A percentile compares a stretch with the other conserved stretches of the same genome.
Evolutionary conservation across 768 basidiomycete genomes (phyloP).

Genomic region (Auricularia auricula-judae): DNA sequence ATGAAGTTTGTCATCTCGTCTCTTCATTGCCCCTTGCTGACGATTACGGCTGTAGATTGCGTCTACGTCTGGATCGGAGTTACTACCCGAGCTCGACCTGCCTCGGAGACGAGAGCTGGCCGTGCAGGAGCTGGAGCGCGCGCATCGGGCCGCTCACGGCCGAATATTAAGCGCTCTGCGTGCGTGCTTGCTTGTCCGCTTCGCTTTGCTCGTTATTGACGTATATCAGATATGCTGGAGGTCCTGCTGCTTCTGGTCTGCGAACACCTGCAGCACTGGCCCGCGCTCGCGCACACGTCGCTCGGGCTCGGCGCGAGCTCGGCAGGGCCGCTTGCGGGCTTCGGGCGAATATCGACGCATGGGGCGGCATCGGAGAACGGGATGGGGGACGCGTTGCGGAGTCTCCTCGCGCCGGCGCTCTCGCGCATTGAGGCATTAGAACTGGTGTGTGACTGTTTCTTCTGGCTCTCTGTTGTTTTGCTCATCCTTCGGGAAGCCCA

Average conservation of each 20-base stretch:
- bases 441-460: slow-evolving; percentile 24
- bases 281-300: slow-evolving; percentile 22
- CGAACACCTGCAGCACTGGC: slow-evolving; percentile 67
- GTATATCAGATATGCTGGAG: slow-evolving; percentile 49
- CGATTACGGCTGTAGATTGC: slow-evolving; percentile 6
- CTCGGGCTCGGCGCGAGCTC: slow-evolving; percentile 38
- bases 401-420: slow-evolving; percentile 44
- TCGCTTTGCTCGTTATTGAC: too few species aligned
- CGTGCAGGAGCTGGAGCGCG: slow-evolving; percentile 45
- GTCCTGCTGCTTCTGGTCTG: slow-evolving; percentile 72
- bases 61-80: slow-evolving; percentile 28
- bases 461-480: background rate
- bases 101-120: slow-evolving; percentile 58
- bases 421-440: slow-evolving; percentile 43
- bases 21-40: too few species aligned
- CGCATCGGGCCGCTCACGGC: slow-evolving; percentile 28
- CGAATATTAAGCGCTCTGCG: slow-evolving; percentile 48
- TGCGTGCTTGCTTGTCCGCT: slow-evolving; percentile 18
- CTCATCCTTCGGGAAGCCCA: slow-evolving; percentile 7
- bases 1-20: slow-evolving; percentile 39
- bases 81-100: slow-evolving; percentile 56
- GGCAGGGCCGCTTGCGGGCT: slow-evolving; percentile 3
- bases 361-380: slow-evolving; percentile 43
- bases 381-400: slow-evolving; percentile 37
- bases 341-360: slow-evolving; percentile 15